phyloP scores from a whole-genome alignment of 345 rosid genomes.

The Raphanus sativus region DNA sequence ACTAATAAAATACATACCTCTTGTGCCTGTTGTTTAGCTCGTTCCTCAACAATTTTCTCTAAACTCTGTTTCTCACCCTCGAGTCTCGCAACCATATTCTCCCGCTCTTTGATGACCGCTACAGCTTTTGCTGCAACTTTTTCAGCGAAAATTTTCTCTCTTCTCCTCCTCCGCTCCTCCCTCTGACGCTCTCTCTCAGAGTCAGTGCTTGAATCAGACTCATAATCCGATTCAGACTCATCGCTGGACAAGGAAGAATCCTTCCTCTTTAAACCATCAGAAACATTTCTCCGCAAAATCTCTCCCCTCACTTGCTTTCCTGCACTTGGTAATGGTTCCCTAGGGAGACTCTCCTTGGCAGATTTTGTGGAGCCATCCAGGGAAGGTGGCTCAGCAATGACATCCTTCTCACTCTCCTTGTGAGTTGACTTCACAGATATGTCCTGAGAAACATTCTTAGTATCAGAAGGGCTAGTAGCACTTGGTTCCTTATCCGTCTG shows the following conservation, averaged over 20 bases:
- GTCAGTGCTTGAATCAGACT: conserved; percentile 71
- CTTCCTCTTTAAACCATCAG: conserved; percentile 50
- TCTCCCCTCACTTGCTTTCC: conserved; percentile 38
- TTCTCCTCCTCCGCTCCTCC: conserved; percentile 69
- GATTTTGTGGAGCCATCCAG: conserved; percentile 35
- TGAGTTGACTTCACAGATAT: conserved; percentile 24
- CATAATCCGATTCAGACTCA: conserved; percentile 54
- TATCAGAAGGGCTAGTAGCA: conserved; percentile 56
- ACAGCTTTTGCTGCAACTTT: conserved; percentile 75
- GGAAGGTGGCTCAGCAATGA: conserved; percentile 31
- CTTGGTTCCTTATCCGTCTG: conserved; percentile 51
- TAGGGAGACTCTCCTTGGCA: conserved; percentile 28
- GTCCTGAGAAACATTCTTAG: conserved; percentile 25
- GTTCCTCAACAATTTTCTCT: conserved; percentile 91
- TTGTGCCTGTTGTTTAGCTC: conserved; percentile 87
- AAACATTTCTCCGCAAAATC: conserved; percentile 39
- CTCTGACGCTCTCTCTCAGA: conserved; percentile 79
- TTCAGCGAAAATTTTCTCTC: conserved; percentile 75
- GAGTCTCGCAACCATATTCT: conserved; percentile 79
- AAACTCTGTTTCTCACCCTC: conserved; percentile 95
- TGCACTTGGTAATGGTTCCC: conserved; percentile 26
- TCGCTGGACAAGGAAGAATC: conserved; percentile 44
- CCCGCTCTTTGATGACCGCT: conserved; percentile 74
- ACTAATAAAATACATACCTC: conserved; percentile 55
- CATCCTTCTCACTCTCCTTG: conserved; percentile 43